Conservation (phyloP, 176 grass and related monocot species). For the Aegilops sharonensis region DNA sequence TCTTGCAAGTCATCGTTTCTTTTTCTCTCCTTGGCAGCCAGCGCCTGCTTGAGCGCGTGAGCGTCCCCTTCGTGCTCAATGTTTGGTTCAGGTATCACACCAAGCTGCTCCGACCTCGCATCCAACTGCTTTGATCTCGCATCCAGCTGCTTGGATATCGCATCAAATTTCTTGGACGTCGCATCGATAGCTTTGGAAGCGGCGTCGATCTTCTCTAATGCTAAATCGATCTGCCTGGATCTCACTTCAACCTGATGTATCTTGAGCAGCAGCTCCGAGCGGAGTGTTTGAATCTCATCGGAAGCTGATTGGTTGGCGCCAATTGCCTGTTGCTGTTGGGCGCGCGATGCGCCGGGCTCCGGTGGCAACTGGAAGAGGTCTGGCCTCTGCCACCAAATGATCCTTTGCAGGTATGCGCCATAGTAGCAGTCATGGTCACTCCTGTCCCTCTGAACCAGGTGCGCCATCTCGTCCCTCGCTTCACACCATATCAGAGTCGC, state of each 20-base stretch:
- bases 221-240: background rate
- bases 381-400: background rate
- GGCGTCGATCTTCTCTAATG: background rate
- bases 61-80: background rate
- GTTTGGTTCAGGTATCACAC: background rate
- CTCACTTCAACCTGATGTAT: background rate
- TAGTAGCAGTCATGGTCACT: background rate
- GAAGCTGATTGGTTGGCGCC: background rate
- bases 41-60: background rate
- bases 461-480: background rate
- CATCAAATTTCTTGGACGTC: background rate
- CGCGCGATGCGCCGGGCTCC: background rate
- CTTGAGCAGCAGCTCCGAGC: background rate
- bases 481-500: background rate
- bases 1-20: background rate
- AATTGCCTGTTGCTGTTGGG: background rate
- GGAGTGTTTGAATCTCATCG: background rate
- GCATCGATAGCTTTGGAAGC: background rate
- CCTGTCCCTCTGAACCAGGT: background rate
- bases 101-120: background rate
- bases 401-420: background rate
- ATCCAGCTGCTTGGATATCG: background rate
- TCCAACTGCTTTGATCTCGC: background rate
- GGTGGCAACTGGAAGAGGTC: background rate
- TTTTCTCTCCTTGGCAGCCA: background rate